phyloP scores from a whole-genome alignment of 129 eudicot species.

The Flaveria robusta region DNA sequence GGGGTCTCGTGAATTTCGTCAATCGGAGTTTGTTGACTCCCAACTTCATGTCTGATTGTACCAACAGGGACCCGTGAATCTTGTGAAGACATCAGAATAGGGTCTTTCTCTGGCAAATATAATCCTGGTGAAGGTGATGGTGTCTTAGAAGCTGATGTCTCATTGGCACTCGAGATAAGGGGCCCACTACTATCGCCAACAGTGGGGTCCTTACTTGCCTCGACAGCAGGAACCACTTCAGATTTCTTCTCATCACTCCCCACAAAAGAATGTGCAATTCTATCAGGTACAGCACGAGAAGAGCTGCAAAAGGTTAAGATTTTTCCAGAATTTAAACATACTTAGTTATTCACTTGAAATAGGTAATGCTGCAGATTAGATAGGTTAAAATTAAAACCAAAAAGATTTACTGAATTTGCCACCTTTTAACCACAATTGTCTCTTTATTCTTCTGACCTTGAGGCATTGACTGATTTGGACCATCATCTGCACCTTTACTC shows the following conservation, averaged over 20 bases:
- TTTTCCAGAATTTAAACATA: conserved; percentile 18
- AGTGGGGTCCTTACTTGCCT: conserved; percentile 34
- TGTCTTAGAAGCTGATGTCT: conserved; percentile 31
- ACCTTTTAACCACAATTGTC: conserved; percentile 22
- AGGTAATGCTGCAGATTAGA: conserved; percentile 24
- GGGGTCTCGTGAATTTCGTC: conserved; percentile 34
- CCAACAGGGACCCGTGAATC: conserved; percentile 52
- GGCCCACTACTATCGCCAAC: conserved; percentile 21
- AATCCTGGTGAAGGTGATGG: conserved; percentile 46
- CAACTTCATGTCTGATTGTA: conserved; percentile 53
- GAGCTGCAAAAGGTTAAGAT: conserved; percentile 4
- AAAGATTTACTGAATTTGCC: background rate
- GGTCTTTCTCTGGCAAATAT: conserved; percentile 57
- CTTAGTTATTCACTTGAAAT: conserved; percentile 14
- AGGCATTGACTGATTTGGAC: conserved; percentile 25
- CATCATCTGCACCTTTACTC: conserved; percentile 41
- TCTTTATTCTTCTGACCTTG: conserved; percentile 47
- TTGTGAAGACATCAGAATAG: conserved; percentile 56
- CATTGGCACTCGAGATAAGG: conserved; percentile 22
- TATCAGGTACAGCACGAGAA: background rate
- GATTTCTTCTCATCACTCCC: conserved; percentile 8
- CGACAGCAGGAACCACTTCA: conserved; percentile 20
- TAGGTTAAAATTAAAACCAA: background rate
- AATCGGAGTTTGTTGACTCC: conserved; percentile 37
- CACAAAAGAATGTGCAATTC: background rate